Evolutionary conservation across 2,329 filamentous ascomycete genomes (phyloP), one percentile per base, ranked within the genome.

Genomic region (Penicillium sp.): DNA sequence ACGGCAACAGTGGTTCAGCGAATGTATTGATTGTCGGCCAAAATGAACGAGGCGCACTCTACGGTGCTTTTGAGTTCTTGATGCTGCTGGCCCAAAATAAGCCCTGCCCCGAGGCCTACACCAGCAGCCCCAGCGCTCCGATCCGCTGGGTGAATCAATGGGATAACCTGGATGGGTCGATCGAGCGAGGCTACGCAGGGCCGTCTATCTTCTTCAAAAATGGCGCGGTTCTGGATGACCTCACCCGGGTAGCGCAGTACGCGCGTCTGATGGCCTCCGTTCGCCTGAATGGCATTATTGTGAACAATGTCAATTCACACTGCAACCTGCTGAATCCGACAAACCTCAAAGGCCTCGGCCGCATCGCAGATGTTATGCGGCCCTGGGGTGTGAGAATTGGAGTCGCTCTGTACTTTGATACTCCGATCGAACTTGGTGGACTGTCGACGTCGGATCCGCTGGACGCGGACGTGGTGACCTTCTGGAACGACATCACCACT

Each of bases 271-370:
- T 90, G 14, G 83, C 88, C 2, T 90, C 88, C 0, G 82, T 90
- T 35, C 77, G 86, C 14, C 74, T 91, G 64, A 91, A 91, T 62
- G 88, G 81, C 0, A 79, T 89, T 10, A 75, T 90, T 3, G 79
- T 89, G 66, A 91, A 90, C 75, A 91, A 91, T 58, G 88, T 90
- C 67, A 91, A 91, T 65, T 87, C 88, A 4, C 86, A 90, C 65
- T 78, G 82, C 2, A 79, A 78, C 0, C 75, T 88, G 0, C 75
- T 90, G 10, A 85, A 73, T 4, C 66, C 79, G 1, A 70, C 74
- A 14, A 89, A 89, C 63, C 79, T 90, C 54, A 80, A 84, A 11
- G 88, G 88, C 0, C 70, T 91, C 1, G 81, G 78, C 2, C 77
- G 84, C 40, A 83, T 91, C 40, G 88, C 88, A 1, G 84, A 90